Percentiles rank a stretch among this genome's conserved stretches.
Evolutionary conservation across 805 yeast species (phyloP).

Genomic region (Tetrapisispora fleetii): DNA sequence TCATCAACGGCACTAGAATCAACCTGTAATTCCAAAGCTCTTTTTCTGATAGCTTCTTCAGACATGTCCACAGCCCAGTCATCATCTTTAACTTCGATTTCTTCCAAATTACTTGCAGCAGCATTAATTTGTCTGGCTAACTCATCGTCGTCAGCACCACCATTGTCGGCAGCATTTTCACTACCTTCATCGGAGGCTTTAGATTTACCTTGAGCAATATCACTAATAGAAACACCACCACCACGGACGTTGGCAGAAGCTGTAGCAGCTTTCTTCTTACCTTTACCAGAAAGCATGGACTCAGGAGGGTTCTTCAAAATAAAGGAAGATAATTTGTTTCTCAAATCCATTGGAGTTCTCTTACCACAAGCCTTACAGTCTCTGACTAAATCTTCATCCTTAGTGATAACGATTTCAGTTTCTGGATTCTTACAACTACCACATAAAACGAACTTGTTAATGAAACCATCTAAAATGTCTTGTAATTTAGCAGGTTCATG

Average conservation of each 20-base stretch:
- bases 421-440: slow-evolving; percentile 95
- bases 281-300: slow-evolving; percentile 40
- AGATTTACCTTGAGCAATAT: slow-evolving; percentile 53
- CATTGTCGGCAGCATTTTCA: slow-evolving; percentile 27
- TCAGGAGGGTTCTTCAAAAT: slow-evolving; percentile 85
- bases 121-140: slow-evolving; percentile 72
- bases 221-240: slow-evolving; percentile 74
- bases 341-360: slow-evolving; percentile 70
- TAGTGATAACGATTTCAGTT: slow-evolving; percentile 71
- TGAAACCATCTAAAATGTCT: slow-evolving; percentile 90
- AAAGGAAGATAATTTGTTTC: slow-evolving; percentile 79
- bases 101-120: slow-evolving; percentile 64
- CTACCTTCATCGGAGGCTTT: slow-evolving; percentile 17
- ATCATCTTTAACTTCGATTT: slow-evolving; percentile 67
- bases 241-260: slow-evolving; percentile 85
- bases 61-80: slow-evolving; percentile 98
- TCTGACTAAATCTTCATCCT: slow-evolving; percentile 63
- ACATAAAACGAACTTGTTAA: slow-evolving; percentile 85
- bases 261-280: slow-evolving; percentile 73
- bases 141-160: slow-evolving; percentile 54
- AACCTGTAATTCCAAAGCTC: slow-evolving; percentile 81
- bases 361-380: slow-evolving; percentile 99
- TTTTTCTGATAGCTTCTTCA: slow-evolving; percentile 86
- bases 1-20: slow-evolving; percentile 35
- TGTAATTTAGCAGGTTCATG: slow-evolving; percentile 87